A percentile compares a stretch with the other conserved stretches of the same genome.
phyloP scores from a whole-genome alignment of 139 green algal species.

The Chlorella ohadii region DNA sequence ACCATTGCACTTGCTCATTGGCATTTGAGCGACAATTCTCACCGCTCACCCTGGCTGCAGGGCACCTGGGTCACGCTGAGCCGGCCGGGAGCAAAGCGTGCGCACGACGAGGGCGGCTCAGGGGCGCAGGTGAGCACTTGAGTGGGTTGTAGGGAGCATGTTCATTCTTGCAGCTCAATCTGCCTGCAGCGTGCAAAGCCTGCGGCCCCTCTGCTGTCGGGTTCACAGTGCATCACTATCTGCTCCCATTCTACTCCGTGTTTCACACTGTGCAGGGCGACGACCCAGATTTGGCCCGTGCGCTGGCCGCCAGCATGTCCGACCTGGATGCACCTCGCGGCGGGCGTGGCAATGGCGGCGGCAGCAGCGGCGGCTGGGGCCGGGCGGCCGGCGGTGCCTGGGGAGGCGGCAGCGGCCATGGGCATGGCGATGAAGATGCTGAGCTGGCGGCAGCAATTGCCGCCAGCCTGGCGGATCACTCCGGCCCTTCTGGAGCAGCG shows the following conservation, averaged over 20 bases:
- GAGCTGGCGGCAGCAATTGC: constrained; percentile 74
- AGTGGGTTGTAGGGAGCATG: too few relatives aligned
- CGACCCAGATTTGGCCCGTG: constrained; percentile 43
- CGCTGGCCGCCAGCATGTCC: constrained; percentile 50
- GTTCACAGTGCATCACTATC: too few relatives aligned
- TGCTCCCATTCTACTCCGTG: too few relatives aligned
- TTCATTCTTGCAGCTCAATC: too few relatives aligned
- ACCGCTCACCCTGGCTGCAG: too few relatives aligned
- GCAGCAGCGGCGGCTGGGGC: too few relatives aligned
- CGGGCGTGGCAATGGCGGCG: too few relatives aligned
- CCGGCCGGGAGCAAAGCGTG: constrained; percentile 8
- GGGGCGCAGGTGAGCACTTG: neutral
- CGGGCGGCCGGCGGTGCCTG: neutral
- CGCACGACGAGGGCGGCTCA: neutral
- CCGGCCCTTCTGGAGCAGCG: neutral
- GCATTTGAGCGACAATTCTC: too few relatives aligned
- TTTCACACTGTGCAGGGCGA: too few relatives aligned
- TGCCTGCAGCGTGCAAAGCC: too few relatives aligned
- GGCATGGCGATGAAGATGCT: constrained; percentile 50
- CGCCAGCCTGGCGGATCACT: constrained; percentile 56
- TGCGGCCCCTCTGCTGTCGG: too few relatives aligned
- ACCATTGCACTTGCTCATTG: too few relatives aligned
- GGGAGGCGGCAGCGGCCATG: neutral
- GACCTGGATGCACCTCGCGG: neutral
- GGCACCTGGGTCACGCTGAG: constrained; percentile 28